Conservation (phyloP, 1,139 yeast species). For the Blastobotrys malaysiensis region DNA sequence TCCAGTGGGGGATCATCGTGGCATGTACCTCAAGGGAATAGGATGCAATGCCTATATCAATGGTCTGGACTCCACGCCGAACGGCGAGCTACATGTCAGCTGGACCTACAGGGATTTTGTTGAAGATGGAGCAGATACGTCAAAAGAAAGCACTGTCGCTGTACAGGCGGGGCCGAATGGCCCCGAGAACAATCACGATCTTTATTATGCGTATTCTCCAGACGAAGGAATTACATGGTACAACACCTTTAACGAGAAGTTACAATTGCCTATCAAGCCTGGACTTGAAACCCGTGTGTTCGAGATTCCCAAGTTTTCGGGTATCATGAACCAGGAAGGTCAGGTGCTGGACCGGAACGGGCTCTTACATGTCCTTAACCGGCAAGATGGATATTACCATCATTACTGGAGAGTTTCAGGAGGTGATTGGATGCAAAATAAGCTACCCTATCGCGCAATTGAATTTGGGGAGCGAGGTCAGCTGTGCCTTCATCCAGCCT, state of each 20-base stretch:
- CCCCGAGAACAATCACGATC: constrained; percentile 21
- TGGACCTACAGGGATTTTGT: constrained; percentile 25
- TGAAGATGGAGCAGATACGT: constrained; percentile 13
- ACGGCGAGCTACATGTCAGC: constrained; percentile 15
- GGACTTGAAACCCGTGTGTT: constrained; percentile 13
- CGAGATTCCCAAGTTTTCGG: constrained; percentile 19
- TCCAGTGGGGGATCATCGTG: constrained; percentile 11
- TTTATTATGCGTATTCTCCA: constrained; percentile 16
- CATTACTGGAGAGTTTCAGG: constrained; percentile 15
- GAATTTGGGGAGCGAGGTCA: constrained; percentile 9
- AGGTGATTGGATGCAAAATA: constrained; percentile 3
- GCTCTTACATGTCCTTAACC: constrained; percentile 20
- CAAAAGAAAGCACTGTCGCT: constrained; percentile 9
- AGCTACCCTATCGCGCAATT: constrained; percentile 4
- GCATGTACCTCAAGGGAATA: constrained; percentile 19
- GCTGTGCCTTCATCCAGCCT: neutral
- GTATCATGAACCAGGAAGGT: constrained; percentile 26
- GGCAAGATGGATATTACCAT: constrained; percentile 17
- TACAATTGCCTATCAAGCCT: constrained; percentile 15
- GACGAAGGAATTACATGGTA: constrained; percentile 21
- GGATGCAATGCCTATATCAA: constrained; percentile 22
- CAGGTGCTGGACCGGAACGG: constrained; percentile 17
- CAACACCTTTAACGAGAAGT: constrained; percentile 11
- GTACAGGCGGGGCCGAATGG: constrained; percentile 24
- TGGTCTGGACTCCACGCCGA: constrained; percentile 17